These are phyloP conservation scores for Sphagnum magellanicum DNA, from an alignment of 228 moss, liverwort and hornwort genomes.

Conservation along the genomic window DNA sequence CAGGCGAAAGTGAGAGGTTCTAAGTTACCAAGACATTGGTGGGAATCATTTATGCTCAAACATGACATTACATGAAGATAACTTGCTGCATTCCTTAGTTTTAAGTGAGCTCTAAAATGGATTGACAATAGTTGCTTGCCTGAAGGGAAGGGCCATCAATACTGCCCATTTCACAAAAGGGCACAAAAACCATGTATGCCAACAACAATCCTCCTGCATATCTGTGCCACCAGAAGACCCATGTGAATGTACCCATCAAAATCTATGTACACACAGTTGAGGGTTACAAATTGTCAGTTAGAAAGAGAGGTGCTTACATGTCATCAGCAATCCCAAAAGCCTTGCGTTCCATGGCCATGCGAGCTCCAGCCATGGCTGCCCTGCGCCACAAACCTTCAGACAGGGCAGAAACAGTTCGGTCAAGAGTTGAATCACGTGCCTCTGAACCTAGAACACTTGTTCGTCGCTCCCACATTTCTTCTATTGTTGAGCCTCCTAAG, in stretches of 20 bases:
- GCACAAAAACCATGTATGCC: slow-evolving; percentile 86
- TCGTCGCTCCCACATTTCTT: slow-evolving; percentile 67
- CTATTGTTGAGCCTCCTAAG: slow-evolving; percentile 38
- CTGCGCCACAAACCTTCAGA: slow-evolving; percentile 84
- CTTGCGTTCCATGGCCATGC: slow-evolving; percentile 49
- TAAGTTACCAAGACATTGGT: no score
- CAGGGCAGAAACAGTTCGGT: slow-evolving; percentile 61
- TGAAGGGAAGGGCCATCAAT: slow-evolving; percentile 89
- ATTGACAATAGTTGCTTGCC: slow-evolving; percentile 20
- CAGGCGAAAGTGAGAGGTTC: no score
- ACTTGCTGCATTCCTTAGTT: no score
- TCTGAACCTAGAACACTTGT: slow-evolving; percentile 51
- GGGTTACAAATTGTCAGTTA: not conserved
- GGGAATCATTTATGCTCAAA: no score
- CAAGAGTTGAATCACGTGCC: slow-evolving; percentile 54
- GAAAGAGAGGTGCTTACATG: slow-evolving; percentile 28
- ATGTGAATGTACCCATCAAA: no score
- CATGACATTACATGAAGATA: no score
- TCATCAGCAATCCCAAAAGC: slow-evolving; percentile 88
- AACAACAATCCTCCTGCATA: slow-evolving; percentile 88
- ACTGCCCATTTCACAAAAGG: slow-evolving; percentile 71
- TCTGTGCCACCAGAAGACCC: slow-evolving; percentile 18
- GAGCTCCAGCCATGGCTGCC: slow-evolving; percentile 73
- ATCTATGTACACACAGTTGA: no score
- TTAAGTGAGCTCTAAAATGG: no score